phyloP scores from a whole-genome alignment of 164 flowering plant species.

The Nymphaea thermarum region DNA sequence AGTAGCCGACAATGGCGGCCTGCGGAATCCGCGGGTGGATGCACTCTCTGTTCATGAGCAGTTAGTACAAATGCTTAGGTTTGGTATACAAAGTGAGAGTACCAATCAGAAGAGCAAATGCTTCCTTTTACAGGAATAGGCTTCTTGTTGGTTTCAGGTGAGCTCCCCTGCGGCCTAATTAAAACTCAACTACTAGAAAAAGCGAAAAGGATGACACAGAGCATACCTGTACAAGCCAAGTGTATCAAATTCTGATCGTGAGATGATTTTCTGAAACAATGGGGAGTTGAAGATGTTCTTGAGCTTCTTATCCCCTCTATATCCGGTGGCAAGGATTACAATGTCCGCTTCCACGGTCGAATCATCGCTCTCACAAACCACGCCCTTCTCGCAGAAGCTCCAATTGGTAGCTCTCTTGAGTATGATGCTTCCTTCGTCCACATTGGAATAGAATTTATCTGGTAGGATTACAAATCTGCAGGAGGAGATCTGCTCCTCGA shows the following conservation, averaged over 20 bases:
- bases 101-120: background rate
- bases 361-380: slow-evolving; percentile 26
- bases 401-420: slow-evolving; percentile 28
- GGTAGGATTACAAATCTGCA: slow-evolving; percentile 31
- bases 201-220: background rate
- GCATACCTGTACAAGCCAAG: slow-evolving; percentile 46
- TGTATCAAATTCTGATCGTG: slow-evolving; percentile 17
- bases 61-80: background rate
- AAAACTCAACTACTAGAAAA: background rate
- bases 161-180: background rate
- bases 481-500: slow-evolving; percentile 22
- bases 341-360: slow-evolving; percentile 29
- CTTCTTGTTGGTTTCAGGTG: background rate
- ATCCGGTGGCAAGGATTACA: slow-evolving; percentile 60
- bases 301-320: slow-evolving; percentile 41
- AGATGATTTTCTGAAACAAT: slow-evolving; percentile 19
- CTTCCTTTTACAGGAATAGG: background rate
- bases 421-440: slow-evolving; percentile 51
- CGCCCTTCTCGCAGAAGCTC: slow-evolving; percentile 39
- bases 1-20: slow-evolving; percentile 36
- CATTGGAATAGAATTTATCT: slow-evolving; percentile 37
- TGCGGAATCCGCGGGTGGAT: slow-evolving; percentile 2
- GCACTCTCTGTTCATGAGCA: background rate
- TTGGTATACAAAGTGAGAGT: background rate
- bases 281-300: slow-evolving; percentile 30